Conservation (phyloP, 805 yeast genomes). For the Scheffersomyces amazonensis region DNA sequence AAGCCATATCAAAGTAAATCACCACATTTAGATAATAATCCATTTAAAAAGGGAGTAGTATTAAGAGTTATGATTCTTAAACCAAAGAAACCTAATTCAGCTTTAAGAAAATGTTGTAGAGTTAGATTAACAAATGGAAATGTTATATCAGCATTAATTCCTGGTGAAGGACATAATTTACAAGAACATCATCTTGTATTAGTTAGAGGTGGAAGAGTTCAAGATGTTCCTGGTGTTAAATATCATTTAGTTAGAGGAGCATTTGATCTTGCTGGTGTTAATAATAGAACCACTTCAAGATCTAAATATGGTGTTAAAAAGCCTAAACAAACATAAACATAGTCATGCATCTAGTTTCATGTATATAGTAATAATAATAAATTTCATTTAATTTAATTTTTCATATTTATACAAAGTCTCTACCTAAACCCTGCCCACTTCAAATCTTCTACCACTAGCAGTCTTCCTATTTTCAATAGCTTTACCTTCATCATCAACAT, state of each 20-base stretch:
- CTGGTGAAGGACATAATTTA: constrained; percentile 98
- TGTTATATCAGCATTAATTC: constrained; percentile 87
- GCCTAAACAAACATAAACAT: constrained; percentile 39
- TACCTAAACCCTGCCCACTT: constrained; percentile 15
- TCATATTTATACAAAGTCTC: not conserved
- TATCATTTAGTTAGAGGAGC: constrained; percentile 93
- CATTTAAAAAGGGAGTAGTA: constrained; percentile 91
- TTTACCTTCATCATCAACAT: constrained; percentile 64
- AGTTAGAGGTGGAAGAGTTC: constrained; percentile 98
- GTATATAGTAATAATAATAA: not conserved
- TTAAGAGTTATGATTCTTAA: constrained; percentile 90
- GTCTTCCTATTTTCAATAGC: constrained; percentile 54
- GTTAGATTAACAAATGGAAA: constrained; percentile 90
- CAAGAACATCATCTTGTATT: constrained; percentile 96
- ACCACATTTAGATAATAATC: constrained; percentile 81
- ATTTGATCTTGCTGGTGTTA: constrained; percentile 90
- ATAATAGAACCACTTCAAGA: constrained; percentile 84
- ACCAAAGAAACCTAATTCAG: constrained; percentile 98
- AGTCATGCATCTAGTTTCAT: constrained; percentile 1
- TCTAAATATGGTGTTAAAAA: constrained; percentile 92
- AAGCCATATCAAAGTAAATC: constrained; percentile 57
- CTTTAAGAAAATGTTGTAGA: constrained; percentile 95
- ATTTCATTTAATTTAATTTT: not conserved
- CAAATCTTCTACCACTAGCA: constrained; percentile 70
- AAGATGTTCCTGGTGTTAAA: constrained; percentile 97